These are phyloP conservation scores for Dorcoceras hygrometricum DNA, from an alignment of 257 asterid species.

Conservation along the genomic window DNA sequence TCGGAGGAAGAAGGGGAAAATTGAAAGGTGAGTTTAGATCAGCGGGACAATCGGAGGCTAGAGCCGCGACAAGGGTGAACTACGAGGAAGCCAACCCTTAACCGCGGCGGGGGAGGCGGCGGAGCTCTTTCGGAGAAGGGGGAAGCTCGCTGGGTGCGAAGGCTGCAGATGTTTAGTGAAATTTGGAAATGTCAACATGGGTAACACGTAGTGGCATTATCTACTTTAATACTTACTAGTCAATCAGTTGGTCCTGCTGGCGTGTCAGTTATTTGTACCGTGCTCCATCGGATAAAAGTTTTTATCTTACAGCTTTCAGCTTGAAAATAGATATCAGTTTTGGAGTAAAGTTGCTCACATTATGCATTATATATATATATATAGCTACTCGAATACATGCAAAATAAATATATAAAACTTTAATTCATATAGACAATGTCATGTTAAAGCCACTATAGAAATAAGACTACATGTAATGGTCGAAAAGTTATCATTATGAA, in stretches of 20 bases:
- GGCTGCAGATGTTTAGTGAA: too few species aligned
- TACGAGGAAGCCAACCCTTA: conserved; percentile 19
- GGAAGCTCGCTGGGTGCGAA: not conserved
- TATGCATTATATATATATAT: too few species aligned
- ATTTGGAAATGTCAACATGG: not conserved
- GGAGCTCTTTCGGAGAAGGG: conserved; percentile 16
- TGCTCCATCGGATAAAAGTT: too few species aligned
- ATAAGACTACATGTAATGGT: not conserved
- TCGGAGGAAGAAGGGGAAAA: conserved; percentile 20
- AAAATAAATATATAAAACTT: too few species aligned
- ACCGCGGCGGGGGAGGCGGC: conserved; percentile 20
- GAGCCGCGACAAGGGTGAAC: conserved; percentile 3
- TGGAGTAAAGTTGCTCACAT: too few species aligned
- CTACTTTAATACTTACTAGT: too few species aligned
- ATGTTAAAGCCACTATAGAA: not conserved
- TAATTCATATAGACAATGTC: not conserved
- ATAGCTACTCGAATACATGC: too few species aligned
- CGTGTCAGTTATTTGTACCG: too few species aligned
- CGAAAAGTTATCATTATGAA: not conserved
- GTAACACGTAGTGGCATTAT: not conserved
- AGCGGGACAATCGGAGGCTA: not conserved
- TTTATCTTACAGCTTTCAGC: too few species aligned
- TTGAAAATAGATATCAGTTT: too few species aligned
- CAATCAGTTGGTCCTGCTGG: too few species aligned
- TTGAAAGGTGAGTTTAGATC: conserved; percentile 20